phyloP scores from a whole-genome alignment of 768 basidiomycete genomes.

The Obba rivulosa region DNA sequence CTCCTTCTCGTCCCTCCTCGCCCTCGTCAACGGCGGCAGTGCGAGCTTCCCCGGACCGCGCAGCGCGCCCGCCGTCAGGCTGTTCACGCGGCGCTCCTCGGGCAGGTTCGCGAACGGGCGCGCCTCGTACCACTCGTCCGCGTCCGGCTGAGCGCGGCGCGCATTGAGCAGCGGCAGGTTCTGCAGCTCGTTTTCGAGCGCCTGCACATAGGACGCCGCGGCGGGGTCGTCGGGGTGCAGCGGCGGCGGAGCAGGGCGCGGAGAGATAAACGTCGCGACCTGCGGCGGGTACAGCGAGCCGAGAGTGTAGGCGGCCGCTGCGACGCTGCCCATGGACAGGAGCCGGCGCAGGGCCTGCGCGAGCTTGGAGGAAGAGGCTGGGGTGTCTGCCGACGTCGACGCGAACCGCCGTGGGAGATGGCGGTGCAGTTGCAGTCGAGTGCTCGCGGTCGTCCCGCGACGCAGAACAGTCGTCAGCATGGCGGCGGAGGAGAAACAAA shows the following conservation, averaged over 20 bases:
- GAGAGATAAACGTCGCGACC: conserved; percentile 63
- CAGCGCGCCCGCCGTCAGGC: conserved; percentile 79
- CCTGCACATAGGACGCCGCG: conserved; percentile 49
- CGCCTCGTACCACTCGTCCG: conserved; percentile 67
- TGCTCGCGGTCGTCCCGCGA: no score
- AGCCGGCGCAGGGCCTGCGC: conserved; percentile 8
- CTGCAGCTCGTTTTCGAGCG: conserved; percentile 67
- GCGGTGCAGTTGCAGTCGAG: no score
- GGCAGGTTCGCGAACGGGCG: conserved; percentile 71
- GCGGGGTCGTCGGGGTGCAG: conserved; percentile 52
- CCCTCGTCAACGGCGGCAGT: conserved; percentile 70
- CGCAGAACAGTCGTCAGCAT: no score
- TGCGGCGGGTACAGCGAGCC: conserved; percentile 72
- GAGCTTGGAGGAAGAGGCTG: conserved; percentile 2
- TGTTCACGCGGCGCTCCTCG: conserved; percentile 73
- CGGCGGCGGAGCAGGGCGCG: conserved; percentile 72
- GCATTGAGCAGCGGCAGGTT: conserved; percentile 51
- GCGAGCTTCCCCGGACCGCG: conserved; percentile 85
- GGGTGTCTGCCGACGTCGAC: conserved; percentile 3
- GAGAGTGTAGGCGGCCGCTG: conserved; percentile 32
- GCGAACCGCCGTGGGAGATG: neutral
- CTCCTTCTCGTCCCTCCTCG: conserved; percentile 71
- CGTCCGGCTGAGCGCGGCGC: conserved; percentile 44
- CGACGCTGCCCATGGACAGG: conserved; percentile 10
- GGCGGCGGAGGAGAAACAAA: no score